Evolutionary conservation across 768 basidiomycete species (phyloP).

Genomic region (Tephrocybe sp.): DNA sequence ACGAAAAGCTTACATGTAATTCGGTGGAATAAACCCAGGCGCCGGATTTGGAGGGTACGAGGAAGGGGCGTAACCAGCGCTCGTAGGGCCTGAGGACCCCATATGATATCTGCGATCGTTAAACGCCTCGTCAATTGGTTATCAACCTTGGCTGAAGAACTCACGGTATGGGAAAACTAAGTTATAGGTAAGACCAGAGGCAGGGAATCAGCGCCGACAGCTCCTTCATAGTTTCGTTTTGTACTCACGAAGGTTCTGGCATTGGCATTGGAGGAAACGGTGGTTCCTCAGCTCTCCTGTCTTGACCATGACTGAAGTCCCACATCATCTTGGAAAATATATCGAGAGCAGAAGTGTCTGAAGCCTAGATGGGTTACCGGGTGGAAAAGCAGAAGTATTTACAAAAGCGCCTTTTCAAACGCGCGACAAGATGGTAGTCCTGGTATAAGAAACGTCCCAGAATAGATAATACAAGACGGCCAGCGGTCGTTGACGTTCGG

Average conservation of each 20-base stretch:
- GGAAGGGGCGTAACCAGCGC: constrained; percentile 10
- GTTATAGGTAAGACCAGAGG: background rate
- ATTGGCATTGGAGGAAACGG: constrained; percentile 23
- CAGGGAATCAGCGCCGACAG: background rate
- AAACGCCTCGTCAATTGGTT: too few relatives aligned
- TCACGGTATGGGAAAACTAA: constrained; percentile 30
- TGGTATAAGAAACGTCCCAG: constrained; percentile 1
- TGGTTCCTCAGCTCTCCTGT: too few relatives aligned
- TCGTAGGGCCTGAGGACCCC: constrained; percentile 4
- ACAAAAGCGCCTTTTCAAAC: background rate
- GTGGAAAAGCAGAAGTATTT: background rate
- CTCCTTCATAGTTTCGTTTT: background rate
- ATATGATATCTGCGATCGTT: too few relatives aligned
- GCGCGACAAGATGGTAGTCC: constrained; percentile 4
- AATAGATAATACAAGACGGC: background rate
- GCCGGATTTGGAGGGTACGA: constrained; percentile 10
- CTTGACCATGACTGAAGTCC: too few relatives aligned
- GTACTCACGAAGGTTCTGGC: constrained; percentile 28
- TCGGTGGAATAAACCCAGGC: constrained; percentile 14
- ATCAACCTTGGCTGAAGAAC: constrained; percentile 10
- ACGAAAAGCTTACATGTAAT: constrained; percentile 14
- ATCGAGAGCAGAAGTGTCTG: background rate
- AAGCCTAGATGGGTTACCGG: too few relatives aligned
- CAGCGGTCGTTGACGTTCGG: constrained; percentile 2
- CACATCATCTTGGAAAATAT: constrained; percentile 37